Evolutionary conservation across 1,139 yeast species (phyloP).

Genomic region (Taphrina deformans): DNA sequence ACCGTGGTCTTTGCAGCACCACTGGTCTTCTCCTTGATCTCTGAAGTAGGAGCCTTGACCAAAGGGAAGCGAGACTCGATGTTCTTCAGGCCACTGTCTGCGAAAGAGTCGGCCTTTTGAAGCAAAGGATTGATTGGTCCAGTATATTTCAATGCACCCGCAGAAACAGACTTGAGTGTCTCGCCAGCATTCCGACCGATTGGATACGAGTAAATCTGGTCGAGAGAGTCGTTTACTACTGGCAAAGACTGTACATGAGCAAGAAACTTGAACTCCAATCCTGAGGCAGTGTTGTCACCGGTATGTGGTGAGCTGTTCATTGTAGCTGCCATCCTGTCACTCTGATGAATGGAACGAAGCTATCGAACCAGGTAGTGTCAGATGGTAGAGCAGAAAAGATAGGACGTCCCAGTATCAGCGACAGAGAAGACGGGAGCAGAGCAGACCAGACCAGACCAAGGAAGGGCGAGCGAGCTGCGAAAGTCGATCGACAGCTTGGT

Average conservation of each 20-base stretch:
- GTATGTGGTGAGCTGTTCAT: neutral
- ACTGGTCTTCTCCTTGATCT: constrained; percentile 29
- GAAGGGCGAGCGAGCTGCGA: neutral
- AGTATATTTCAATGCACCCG: constrained; percentile 7
- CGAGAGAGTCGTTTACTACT: constrained; percentile 28
- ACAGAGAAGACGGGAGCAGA: no score
- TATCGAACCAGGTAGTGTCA: no score
- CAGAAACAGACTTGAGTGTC: constrained; percentile 10
- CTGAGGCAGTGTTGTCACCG: neutral
- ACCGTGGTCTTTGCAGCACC: constrained; percentile 34
- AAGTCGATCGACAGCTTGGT: neutral
- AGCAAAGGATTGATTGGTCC: constrained; percentile 30
- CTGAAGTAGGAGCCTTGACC: constrained; percentile 26
- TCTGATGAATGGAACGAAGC: no score
- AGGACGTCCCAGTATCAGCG: no score
- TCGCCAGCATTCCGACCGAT: constrained; percentile 24
- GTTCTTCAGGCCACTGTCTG: constrained; percentile 19
- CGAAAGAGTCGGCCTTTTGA: constrained; percentile 29
- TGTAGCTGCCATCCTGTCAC: constrained; percentile 10
- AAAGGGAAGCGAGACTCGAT: constrained; percentile 28
- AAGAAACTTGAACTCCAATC: constrained; percentile 16
- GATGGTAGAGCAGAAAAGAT: no score
- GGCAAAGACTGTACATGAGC: constrained; percentile 29
- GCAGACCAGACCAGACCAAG: neutral
- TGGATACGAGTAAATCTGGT: constrained; percentile 18